A percentile compares a stretch with the other conserved stretches of the same genome.
Evolutionary conservation across 176 grass and related monocot species (phyloP).

Genomic region (Oropetium thomaeum): DNA sequence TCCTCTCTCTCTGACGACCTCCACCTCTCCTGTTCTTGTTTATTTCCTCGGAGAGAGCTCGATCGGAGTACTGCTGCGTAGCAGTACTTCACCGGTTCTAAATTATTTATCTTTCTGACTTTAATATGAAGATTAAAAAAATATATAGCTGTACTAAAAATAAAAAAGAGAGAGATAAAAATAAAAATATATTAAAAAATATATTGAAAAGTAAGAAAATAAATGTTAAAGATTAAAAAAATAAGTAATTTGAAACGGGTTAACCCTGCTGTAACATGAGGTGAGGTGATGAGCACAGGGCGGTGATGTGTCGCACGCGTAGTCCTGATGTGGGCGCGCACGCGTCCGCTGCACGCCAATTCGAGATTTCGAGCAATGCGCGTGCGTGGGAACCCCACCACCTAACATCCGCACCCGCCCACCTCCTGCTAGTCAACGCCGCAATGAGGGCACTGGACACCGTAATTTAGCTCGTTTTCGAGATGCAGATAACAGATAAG

Average conservation of each 20-base stretch:
- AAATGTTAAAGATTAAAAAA: no score
- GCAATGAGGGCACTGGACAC: not conserved
- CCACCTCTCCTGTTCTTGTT: not conserved
- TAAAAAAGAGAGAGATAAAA: no score
- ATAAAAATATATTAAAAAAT: no score
- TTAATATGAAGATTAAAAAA: no score
- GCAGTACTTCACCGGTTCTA: no score
- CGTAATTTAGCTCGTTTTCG: not conserved
- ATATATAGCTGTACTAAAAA: no score
- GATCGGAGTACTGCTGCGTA: not conserved
- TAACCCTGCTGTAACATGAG: not conserved
- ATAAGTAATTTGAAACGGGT: no score
- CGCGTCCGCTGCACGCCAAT: not conserved
- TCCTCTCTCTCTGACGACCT: not conserved
- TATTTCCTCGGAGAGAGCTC: not conserved
- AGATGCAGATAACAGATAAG: no score
- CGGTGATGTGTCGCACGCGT: constrained; percentile 6
- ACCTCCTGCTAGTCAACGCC: not conserved
- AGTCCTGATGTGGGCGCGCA: constrained; percentile 3
- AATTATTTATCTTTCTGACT: no score
- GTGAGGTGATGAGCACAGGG: no score
- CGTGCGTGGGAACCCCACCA: not conserved
- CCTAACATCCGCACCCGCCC: not conserved
- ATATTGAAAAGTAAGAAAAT: no score
- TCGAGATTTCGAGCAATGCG: not conserved